phyloP scores from a whole-genome alignment of 768 basidiomycete genomes.

The Suillus placidus region DNA sequence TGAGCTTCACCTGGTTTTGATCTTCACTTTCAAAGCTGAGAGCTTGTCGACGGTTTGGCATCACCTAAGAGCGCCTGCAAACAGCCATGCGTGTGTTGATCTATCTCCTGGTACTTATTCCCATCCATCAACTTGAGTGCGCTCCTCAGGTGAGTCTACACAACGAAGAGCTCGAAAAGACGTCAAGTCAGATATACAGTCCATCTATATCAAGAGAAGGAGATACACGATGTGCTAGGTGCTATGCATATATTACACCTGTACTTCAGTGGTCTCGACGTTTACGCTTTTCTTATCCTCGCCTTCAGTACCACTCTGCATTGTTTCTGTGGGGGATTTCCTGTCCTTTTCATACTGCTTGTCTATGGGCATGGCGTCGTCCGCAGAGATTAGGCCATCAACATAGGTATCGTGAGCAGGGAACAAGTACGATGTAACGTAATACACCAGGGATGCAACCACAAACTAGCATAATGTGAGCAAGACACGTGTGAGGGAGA shows the following conservation, averaged over 20 bases:
- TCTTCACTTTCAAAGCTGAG: too few species aligned
- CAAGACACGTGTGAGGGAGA: constrained; percentile 10
- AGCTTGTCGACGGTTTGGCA: too few species aligned
- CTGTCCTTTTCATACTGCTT: background rate
- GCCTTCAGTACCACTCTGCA: constrained; percentile 4
- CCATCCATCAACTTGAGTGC: too few species aligned
- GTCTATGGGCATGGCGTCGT: constrained; percentile 16
- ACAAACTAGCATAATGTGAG: constrained; percentile 24
- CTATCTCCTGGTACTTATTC: too few species aligned
- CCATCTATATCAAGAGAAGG: background rate
- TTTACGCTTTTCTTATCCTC: constrained; percentile 5
- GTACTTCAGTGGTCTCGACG: background rate
- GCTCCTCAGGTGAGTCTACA: background rate
- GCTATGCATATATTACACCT: background rate
- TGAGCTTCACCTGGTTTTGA: too few species aligned
- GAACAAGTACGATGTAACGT: constrained; percentile 27
- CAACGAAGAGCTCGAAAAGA: background rate
- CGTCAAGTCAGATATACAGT: background rate
- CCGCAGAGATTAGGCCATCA: constrained; percentile 26
- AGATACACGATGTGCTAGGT: background rate
- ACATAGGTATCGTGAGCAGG: constrained; percentile 31
- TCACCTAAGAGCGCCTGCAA: too few species aligned
- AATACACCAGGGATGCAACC: constrained; percentile 28
- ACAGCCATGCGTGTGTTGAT: too few species aligned
- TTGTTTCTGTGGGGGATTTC: constrained; percentile 1